Evolutionary conservation across 208 protist species (phyloP).

Genomic region (Tritrichomonas foetus): DNA sequence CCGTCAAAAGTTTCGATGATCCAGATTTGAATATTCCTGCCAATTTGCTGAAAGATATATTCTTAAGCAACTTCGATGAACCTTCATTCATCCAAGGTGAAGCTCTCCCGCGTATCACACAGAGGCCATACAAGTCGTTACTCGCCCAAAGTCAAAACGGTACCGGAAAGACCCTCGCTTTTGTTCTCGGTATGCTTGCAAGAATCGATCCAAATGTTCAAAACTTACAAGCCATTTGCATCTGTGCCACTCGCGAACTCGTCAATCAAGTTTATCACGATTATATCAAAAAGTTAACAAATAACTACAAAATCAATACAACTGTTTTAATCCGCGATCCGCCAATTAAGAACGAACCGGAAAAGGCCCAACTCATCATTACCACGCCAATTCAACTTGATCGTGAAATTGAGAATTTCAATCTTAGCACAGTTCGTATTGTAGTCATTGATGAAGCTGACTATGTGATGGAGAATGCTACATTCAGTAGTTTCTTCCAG

Average conservation of each 20-base stretch:
- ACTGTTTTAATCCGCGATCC: not conserved
- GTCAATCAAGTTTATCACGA: not conserved
- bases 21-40: too few relatives aligned
- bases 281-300: not conserved
- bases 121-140: not conserved
- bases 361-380: not conserved
- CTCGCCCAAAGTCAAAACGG: not conserved
- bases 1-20: too few relatives aligned
- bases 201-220: not conserved
- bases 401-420: not conserved
- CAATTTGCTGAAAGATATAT: too few relatives aligned
- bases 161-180: not conserved
- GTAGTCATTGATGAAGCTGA: conserved; percentile 35
- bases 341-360: not conserved
- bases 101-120: not conserved
- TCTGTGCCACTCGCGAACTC: not conserved
- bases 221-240: not conserved
- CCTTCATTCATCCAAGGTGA: not conserved
- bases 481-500: not conserved
- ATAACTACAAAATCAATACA: not conserved
- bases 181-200: not conserved
- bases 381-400: not conserved
- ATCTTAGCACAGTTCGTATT: not conserved
- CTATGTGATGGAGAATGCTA: not conserved
- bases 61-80: not conserved